Base-by-base conservation (phyloP, 2,329 filamentous ascomycete species). In the Fonsecaea monophora region DNA sequence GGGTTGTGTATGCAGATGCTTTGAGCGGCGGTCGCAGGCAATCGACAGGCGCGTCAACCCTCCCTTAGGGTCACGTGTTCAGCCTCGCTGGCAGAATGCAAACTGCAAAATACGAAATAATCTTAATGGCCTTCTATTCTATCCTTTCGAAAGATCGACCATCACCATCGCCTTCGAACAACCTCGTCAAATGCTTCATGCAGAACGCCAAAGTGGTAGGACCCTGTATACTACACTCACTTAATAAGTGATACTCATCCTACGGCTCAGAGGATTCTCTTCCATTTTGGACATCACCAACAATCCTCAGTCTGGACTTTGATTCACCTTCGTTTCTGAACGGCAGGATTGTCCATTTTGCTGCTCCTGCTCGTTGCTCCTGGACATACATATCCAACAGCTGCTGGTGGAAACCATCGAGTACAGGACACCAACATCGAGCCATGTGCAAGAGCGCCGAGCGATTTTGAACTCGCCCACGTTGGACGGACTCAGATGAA, bases 21-120 rank as follows among this genome's bases (percentile, higher is more conserved):
- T 50, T 25, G 45, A 50, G 45, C 45, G 45, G 45, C 45, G 45
- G 7, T 25, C 45, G 45, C 45, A 50, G 45, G 45, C 45, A 50
- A 50, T 50, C 45, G 18, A 50, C 45, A 50, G 45, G 45, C 45
- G 45, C 45, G 45, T 50, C 45, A 50, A 50, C 45, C 7, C 10
- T 6, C 18, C 40, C 18, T 12, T n/a, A 3, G 9, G 45, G 21
- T 50, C 45, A 50, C 45, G 45, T 50, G 45, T 0, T 2, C 45
- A 50, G 15, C 45, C 18, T 50, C 40, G 15, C n/a, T 18, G 7
- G 12, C 10, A 40, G 37, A 13, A 13, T 13, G 25, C 25, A 25
- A 25, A 2, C 25, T 2, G 25, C 25, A 25, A 2, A 25, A 25
- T 25, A 25, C 25, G 25, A 25, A 25, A 40, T 13, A 3, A 10